Base-by-base conservation (phyloP, 768 basidiomycete genomes). In the Collybiopsis confluens region DNA sequence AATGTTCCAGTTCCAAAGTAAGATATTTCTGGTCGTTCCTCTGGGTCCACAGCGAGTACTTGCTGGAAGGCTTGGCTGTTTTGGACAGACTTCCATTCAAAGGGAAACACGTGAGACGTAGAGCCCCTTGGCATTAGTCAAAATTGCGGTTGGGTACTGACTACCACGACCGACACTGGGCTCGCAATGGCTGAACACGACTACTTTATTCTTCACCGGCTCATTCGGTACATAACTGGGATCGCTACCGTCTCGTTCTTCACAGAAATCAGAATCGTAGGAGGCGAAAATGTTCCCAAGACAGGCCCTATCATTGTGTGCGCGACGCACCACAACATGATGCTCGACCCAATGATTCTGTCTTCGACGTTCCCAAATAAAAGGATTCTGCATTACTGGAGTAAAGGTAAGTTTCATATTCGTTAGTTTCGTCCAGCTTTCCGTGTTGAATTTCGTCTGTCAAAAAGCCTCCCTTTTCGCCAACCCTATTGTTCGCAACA, bases 291-390 rank as follows among this genome's bases (percentile, higher is more conserved):
- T 66, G 91, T 98, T 13, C 94, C 96, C 2, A 70, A 66, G 62
- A 78, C 87, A 56, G 94, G 93, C 1, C 93, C 94, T n/a, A 84
- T 97, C 61, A 90, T 98, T 60, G 86, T 95, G 92, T 95, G 73
- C 67, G 88, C 86, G 40, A 91, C 90, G 3, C 94, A 97, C 65
- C 89, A 93, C 63, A 98, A 97, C 67, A 96, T 95, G 93, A 93
- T 92, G 78, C 78, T 96, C 30, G 92, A 95, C 71, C 90, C 90
- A 21, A 82, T 82, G 35, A 71, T 90, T 53, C 74, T 94, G 18
- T 92, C 92, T 54, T 83, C 82, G 52, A 83, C 82, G 30, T 91
- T 97, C 67, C 94, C 95, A 21, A 80, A 90, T 69, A 71, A 74
- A 54, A 80, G 92, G 57, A 86, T 86, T 45, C 71, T 98, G 50